These are phyloP conservation scores for Neospermospora avenae DNA, from an alignment of 2,329 filamentous ascomycete species.

Conservation along the genomic window DNA sequence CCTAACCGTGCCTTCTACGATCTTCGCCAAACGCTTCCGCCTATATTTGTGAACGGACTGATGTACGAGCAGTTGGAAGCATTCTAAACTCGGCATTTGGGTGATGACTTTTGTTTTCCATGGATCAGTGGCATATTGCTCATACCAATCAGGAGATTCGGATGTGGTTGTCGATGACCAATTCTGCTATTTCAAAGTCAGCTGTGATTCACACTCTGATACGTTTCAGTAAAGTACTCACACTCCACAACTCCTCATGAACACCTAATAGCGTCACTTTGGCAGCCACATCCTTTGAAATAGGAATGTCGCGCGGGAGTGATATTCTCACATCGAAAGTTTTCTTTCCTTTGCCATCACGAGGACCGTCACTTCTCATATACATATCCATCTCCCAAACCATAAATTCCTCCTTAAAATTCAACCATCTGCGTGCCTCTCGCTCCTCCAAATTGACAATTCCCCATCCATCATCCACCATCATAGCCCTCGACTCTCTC, in stretches of 20 bases:
- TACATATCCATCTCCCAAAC: neutral
- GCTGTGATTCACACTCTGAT: neutral
- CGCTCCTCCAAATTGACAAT: neutral
- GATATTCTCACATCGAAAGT: neutral
- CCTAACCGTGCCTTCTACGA: neutral
- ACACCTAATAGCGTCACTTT: neutral
- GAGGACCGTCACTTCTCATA: neutral
- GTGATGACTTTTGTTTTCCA: neutral
- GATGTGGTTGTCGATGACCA: neutral
- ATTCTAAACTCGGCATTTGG: neutral
- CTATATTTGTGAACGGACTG: neutral
- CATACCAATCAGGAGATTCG: neutral
- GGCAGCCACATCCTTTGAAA: neutral
- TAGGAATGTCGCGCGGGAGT: neutral
- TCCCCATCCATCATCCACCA: neutral
- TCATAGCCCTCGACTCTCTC: neutral
- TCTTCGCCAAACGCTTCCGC: neutral
- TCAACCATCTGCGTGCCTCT: neutral
- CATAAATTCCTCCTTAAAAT: neutral
- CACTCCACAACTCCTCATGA: neutral
- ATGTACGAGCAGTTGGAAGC: neutral
- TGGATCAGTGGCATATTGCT: neutral
- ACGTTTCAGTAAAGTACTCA: neutral
- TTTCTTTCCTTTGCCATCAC: neutral
- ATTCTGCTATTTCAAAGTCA: neutral